Percentiles rank a stretch among this genome's conserved stretches.
phyloP scores from a whole-genome alignment of 2,329 filamentous ascomycete species.

The Teratosphaeriaceae sp. region DNA sequence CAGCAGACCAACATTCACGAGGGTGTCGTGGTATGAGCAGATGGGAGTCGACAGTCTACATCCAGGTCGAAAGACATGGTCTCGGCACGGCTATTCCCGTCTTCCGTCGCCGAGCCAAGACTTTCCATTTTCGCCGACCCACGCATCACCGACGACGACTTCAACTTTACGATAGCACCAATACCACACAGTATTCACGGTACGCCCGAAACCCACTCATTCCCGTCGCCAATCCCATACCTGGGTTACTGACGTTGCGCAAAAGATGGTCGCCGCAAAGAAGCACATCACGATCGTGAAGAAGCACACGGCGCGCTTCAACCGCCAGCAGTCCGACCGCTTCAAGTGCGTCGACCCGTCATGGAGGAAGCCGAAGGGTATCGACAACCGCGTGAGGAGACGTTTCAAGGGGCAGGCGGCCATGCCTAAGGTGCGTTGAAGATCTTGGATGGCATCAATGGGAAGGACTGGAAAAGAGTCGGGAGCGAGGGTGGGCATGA shows the following conservation, averaged over 20 bases:
- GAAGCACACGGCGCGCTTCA: slow-evolving; percentile 99
- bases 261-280: slow-evolving; percentile 97
- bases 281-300: slow-evolving; percentile 99
- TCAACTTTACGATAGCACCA: neutral
- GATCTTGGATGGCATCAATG: neutral
- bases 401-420: slow-evolving; percentile 92
- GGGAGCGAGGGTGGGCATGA: slow-evolving; percentile 1
- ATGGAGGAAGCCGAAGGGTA: slow-evolving; percentile 99
- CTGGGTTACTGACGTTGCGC: neutral
- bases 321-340: slow-evolving; percentile 93
- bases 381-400: slow-evolving; percentile 95
- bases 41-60: too few species aligned
- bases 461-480: slow-evolving; percentile 7
- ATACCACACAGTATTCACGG: neutral
- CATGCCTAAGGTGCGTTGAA: slow-evolving; percentile 87
- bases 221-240: neutral
- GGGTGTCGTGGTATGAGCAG: too few species aligned
- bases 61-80: too few species aligned
- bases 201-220: neutral
- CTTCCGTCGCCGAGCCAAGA: too few species aligned
- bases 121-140: too few species aligned
- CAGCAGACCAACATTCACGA: too few species aligned
- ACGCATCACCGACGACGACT: slow-evolving; percentile 1
- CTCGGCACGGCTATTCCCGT: too few species aligned
- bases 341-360: slow-evolving; percentile 85